Conservation (phyloP, 2,329 filamentous ascomycete genomes). For the Xylaria sp. region DNA sequence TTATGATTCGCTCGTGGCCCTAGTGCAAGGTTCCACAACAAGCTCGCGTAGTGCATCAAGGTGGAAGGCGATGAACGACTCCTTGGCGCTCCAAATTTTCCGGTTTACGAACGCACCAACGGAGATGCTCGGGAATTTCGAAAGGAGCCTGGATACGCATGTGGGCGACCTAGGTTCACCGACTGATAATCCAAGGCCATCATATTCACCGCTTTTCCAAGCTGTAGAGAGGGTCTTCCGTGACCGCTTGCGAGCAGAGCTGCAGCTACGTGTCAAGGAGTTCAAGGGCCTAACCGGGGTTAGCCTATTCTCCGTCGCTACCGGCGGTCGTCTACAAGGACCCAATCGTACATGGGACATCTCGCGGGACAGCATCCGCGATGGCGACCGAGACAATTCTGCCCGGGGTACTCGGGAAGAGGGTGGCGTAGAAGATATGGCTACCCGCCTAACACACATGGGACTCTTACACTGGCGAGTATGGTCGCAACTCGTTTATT, state of each 20-base stretch:
- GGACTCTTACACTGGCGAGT: constrained; percentile 90
- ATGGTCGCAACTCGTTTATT: constrained; percentile 82
- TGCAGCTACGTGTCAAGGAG: constrained; percentile 62
- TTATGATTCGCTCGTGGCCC: constrained; percentile 64
- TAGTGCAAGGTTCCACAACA: constrained; percentile 63
- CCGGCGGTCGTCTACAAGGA: constrained; percentile 60
- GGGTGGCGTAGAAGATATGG: constrained; percentile 72
- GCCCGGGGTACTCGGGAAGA: constrained; percentile 62
- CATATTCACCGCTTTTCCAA: constrained; percentile 58
- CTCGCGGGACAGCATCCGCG: constrained; percentile 45
- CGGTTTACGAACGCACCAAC: constrained; percentile 64
- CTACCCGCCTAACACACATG: constrained; percentile 83
- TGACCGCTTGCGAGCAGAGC: constrained; percentile 59
- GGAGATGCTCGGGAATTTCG: constrained; percentile 60
- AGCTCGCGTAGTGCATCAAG: constrained; percentile 57
- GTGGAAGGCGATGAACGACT: constrained; percentile 65
- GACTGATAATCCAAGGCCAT: constrained; percentile 27
- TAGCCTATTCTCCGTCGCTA: constrained; percentile 66
- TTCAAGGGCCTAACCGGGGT: constrained; percentile 65
- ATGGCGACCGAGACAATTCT: constrained; percentile 47
- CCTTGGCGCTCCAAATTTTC: constrained; percentile 68
- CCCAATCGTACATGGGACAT: constrained; percentile 52
- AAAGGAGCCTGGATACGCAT: constrained; percentile 60
- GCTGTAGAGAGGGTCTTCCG: constrained; percentile 63
- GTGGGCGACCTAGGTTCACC: constrained; percentile 52